A percentile compares a stretch with the other conserved stretches of the same genome.
Conservation (phyloP, 257 asterid genomes). For the Misopates orontium region DNA sequence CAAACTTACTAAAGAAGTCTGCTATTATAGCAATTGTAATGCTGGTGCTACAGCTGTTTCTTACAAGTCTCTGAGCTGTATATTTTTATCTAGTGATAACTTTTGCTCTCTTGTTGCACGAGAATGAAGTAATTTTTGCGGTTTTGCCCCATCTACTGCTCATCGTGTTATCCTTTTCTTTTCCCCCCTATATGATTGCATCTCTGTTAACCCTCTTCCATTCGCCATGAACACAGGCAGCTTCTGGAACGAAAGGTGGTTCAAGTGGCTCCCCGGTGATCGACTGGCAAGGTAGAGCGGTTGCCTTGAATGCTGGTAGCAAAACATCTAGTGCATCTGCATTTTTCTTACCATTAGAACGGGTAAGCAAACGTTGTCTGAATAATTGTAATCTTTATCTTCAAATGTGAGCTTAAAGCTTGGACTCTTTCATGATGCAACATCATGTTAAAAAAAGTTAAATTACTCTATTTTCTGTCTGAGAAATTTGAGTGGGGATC, state of each 20-base stretch:
- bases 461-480: neutral
- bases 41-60: neutral
- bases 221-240: conserved; percentile 62
- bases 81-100: neutral
- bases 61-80: neutral
- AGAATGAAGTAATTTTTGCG: conserved; percentile 1
- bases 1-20: neutral
- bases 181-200: conserved; percentile 2
- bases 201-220: conserved; percentile 9
- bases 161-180: neutral
- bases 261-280: conserved; percentile 99
- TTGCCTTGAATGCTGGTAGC: conserved; percentile 99
- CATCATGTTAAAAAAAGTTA: neutral
- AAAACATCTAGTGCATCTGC: conserved; percentile 97
- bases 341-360: conserved; percentile 95
- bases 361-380: conserved; percentile 55
- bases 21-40: conserved; percentile 1
- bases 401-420: conserved; percentile 12
- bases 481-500: neutral
- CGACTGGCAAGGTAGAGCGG: conserved; percentile 99
- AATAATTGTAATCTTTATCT: conserved; percentile 14
- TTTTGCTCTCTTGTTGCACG: conserved; percentile 8
- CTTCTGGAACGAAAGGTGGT: conserved; percentile 99
- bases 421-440: neutral
- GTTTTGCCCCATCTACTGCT: conserved; percentile 20